Evolutionary conservation across 768 basidiomycete genomes (phyloP), one percentile per base, ranked within the genome.

Genomic region (Strobilomyces dryophilus): DNA sequence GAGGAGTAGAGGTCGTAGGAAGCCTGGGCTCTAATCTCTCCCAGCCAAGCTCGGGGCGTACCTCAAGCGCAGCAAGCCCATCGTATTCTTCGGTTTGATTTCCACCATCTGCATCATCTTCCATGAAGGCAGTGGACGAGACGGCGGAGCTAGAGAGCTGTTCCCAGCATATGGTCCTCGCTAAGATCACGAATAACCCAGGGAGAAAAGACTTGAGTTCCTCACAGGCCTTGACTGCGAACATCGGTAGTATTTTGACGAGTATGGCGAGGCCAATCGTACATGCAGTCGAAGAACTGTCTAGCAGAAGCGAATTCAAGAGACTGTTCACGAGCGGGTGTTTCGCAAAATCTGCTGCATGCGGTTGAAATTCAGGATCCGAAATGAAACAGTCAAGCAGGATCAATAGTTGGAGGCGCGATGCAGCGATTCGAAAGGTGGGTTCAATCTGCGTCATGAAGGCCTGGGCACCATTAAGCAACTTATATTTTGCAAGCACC

Each of bases 151-250:
- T 67, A 18, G 73, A 70, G 48, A 77, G 68, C 51, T 81, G 80
- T 56, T 82, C 83, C 90, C 91, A 92, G 65, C 85, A 89, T 56
- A 92, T 73, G 17, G 84, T 76, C 49, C 87, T 75, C 0, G 86
- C 85, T 9, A 92, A 76, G 43, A 90, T 78, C 12, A 77, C 80
- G 37, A 91, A 74, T 5, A 92, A 72, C 45, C 71, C 76, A 3
- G 90, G 89, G 7, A 93, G 76, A 45, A 84, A 72, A 34, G 63
- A 58, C 59, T 80, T 83, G 51, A 93, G 74, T 8, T 74, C 70
- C 10, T 77, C 69, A 42, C 72, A 78, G 10, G 85, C 81, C 52
- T 82, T 73, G 2, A 86, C 79, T 6, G 89, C 89, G 52, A 91
- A 75, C 37, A 84, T 76, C 26, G 89, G 89, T n/a, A 93, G 74